phyloP scores from a whole-genome alignment of 164 flowering plant species.

The Dillenia turbinata region DNA sequence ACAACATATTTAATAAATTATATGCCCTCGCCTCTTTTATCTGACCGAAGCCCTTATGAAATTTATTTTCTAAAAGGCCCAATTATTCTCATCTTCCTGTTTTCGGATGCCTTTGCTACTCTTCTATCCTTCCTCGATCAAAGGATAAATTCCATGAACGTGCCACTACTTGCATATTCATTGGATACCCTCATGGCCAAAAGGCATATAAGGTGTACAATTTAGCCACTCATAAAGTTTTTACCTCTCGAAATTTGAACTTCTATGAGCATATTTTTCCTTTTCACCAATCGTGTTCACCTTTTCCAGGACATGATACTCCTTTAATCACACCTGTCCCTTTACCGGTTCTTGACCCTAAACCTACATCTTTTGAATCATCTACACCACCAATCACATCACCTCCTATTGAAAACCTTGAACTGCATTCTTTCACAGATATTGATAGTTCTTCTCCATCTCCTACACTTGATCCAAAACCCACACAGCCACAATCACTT shows the following conservation, averaged over 20 bases:
- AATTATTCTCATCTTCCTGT: not conserved
- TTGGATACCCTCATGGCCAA: constrained; percentile 5
- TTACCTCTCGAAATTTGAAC: not conserved
- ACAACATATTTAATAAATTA: not conserved
- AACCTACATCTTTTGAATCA: too few species aligned
- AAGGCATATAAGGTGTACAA: not conserved
- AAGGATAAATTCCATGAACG: constrained; percentile 1
- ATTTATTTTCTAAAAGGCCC: not conserved
- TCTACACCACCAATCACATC: too few species aligned
- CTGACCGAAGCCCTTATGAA: not conserved
- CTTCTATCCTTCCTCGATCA: not conserved
- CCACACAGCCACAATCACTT: too few species aligned
- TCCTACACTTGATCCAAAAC: too few species aligned
- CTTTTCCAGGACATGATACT: too few species aligned
- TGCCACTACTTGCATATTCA: not conserved
- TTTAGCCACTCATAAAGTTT: not conserved
- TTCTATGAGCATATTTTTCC: constrained; percentile 2
- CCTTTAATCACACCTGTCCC: too few species aligned
- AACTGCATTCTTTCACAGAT: too few species aligned
- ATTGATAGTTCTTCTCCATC: too few species aligned
- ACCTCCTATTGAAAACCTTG: too few species aligned
- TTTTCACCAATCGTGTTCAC: not conserved
- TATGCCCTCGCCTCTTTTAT: not conserved
- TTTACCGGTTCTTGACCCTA: too few species aligned
- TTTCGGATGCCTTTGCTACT: constrained; percentile 7